A percentile compares a stretch with the other conserved stretches of the same genome.
Conservation (phyloP, 2,329 filamentous ascomycete species). For the Ceratocystis huliohia region DNA sequence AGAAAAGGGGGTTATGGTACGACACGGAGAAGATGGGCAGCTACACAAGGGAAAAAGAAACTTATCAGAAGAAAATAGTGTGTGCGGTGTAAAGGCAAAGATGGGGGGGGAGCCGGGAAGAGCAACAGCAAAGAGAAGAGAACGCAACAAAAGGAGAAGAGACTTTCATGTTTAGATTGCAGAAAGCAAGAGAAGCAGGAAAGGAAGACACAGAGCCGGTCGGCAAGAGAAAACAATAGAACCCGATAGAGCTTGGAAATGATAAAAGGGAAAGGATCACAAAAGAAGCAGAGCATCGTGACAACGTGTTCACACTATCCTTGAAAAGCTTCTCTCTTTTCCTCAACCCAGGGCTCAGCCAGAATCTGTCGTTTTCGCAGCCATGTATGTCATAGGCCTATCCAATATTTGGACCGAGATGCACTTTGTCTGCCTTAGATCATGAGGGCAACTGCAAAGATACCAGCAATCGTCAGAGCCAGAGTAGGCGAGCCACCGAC, state of each 20-base stretch:
- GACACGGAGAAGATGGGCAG: too few relatives aligned
- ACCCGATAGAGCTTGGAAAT: neutral
- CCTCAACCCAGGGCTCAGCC: neutral
- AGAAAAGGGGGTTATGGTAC: neutral
- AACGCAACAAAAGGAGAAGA: neutral
- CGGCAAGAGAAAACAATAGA: neutral
- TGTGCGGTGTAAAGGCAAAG: neutral
- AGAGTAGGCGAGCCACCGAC: neutral
- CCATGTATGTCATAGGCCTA: too few relatives aligned
- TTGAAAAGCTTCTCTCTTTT: neutral
- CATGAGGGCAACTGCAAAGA: neutral
- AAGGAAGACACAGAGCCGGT: neutral
- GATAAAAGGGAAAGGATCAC: too few relatives aligned
- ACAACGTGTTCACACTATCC: neutral
- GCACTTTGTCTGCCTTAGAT: neutral
- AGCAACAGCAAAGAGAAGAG: neutral
- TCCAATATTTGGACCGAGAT: too few relatives aligned
- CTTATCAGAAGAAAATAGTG: too few relatives aligned
- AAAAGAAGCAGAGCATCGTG: neutral
- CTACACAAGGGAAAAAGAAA: too few relatives aligned
- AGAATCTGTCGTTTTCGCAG: neutral
- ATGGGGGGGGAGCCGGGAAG: neutral
- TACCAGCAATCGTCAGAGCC: neutral
- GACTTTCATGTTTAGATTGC: neutral
- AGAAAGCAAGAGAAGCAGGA: neutral